phyloP scores from a whole-genome alignment of 768 basidiomycete species.

The Leccinum imitatum region DNA sequence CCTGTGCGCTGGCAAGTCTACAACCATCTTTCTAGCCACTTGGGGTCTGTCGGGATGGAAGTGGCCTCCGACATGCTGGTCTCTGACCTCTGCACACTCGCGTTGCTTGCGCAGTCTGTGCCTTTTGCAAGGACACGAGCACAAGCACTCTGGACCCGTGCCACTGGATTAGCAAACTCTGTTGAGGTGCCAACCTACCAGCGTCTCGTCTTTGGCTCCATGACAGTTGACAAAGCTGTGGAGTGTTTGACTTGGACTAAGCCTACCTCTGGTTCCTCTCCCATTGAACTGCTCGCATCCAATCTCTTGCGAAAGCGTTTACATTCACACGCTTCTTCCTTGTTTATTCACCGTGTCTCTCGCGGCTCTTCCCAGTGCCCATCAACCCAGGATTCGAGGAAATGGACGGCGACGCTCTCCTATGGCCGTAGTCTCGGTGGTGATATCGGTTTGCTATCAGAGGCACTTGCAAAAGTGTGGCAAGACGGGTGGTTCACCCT shows the following conservation, averaged over 20 bases:
- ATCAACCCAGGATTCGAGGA: conserved; percentile 30
- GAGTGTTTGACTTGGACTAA: conserved; percentile 33
- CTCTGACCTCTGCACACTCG: conserved; percentile 54
- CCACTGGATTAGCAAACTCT: conserved; percentile 26
- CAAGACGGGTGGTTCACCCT: conserved; percentile 33
- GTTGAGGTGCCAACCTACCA: conserved; percentile 45
- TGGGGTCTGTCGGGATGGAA: conserved; percentile 3
- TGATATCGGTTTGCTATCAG: conserved; percentile 49
- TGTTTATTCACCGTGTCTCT: conserved; percentile 53
- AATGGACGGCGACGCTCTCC: conserved; percentile 50
- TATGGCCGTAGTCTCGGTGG: conserved; percentile 68
- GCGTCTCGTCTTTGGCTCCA: conserved; percentile 50
- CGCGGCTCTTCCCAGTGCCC: conserved; percentile 19
- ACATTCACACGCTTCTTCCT: conserved; percentile 47
- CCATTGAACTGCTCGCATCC: conserved; percentile 52
- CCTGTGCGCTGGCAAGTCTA: conserved; percentile 54
- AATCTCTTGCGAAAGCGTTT: conserved; percentile 52
- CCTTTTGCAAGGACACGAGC: conserved; percentile 42
- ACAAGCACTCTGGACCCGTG: conserved; percentile 42
- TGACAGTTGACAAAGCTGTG: conserved; percentile 56
- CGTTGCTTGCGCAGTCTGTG: conserved; percentile 50
- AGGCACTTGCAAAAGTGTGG: conserved; percentile 58
- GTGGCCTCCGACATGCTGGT: conserved; percentile 36
- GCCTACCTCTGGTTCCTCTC: conserved; percentile 26
- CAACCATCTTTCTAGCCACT: conserved; percentile 43